These are phyloP conservation scores for Oenanthe javanica DNA, from an alignment of 140 eudicot species.

Conservation along the genomic window DNA sequence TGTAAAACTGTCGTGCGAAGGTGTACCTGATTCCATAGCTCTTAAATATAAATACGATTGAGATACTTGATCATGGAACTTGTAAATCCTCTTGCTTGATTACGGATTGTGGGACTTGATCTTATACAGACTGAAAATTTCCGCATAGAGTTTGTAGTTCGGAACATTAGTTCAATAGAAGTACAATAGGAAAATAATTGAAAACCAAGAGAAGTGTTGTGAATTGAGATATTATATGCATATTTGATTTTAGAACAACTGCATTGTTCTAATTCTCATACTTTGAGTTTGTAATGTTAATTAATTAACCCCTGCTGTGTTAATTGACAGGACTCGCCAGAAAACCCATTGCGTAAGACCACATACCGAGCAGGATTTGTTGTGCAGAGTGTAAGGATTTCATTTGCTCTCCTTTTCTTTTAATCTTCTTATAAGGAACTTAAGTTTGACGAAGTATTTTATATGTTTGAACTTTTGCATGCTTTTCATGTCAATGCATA, in stretches of 20 bases:
- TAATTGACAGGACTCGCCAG: background rate
- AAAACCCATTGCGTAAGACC: background rate
- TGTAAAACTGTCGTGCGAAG: no score
- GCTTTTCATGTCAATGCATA: background rate
- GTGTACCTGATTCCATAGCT: no score
- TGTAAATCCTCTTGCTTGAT: no score
- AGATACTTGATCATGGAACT: no score
- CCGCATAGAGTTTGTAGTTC: no score
- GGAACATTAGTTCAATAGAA: no score
- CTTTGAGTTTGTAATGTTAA: background rate
- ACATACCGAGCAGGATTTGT: background rate
- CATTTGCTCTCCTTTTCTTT: background rate
- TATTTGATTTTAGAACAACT: no score
- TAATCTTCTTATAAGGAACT: background rate
- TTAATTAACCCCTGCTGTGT: background rate
- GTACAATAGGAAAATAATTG: no score
- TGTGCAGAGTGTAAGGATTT: constrained; percentile 4
- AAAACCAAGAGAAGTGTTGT: no score
- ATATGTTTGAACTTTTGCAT: background rate
- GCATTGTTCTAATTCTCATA: background rate
- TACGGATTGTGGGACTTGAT: no score
- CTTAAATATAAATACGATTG: no score
- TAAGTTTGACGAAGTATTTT: background rate
- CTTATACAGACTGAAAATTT: no score
- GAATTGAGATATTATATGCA: background rate